Conservation (phyloP, 495 filamentous ascomycete genomes). For the Amphirosellinia nigrospora region DNA sequence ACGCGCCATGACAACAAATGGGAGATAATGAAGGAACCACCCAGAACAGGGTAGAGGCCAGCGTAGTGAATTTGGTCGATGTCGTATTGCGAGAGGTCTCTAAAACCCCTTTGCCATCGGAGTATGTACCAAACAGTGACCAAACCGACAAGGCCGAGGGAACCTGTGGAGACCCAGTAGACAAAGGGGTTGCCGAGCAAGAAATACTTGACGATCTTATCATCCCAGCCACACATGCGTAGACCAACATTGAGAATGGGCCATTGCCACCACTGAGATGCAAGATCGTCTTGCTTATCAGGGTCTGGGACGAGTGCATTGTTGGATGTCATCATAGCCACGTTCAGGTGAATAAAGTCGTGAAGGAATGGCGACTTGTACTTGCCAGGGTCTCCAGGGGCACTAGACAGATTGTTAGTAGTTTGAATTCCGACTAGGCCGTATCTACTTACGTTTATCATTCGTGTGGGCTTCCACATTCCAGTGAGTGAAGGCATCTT, state of each 20-base stretch:
- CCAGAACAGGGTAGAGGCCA: constrained; percentile 87
- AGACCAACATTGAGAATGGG: constrained; percentile 93
- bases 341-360: constrained; percentile 97
- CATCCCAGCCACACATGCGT: constrained; percentile 98
- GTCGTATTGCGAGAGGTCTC: constrained; percentile 76
- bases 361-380: constrained; percentile 97
- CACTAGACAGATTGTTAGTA: constrained; percentile 60
- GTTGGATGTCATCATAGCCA: constrained; percentile 99
- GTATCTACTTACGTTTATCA: constrained; percentile 77
- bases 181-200: constrained; percentile 94
- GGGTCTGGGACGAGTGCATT: constrained; percentile 97
- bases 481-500: constrained; percentile 97
- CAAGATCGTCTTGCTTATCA: constrained; percentile 98
- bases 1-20: constrained; percentile 95
- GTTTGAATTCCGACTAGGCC: background rate
- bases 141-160: constrained; percentile 72
- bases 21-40: constrained; percentile 95
- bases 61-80: constrained; percentile 95
- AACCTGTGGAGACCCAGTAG: constrained; percentile 91
- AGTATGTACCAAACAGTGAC: constrained; percentile 84
- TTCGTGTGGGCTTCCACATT: constrained; percentile 96
- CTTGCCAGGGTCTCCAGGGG: constrained; percentile 88
- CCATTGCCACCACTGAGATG: constrained; percentile 98
- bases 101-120: constrained; percentile 94
- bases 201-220: constrained; percentile 95